Evolutionary conservation across 2,329 filamentous ascomycete genomes (phyloP).

Genomic region (Cladophialophora psammophila): DNA sequence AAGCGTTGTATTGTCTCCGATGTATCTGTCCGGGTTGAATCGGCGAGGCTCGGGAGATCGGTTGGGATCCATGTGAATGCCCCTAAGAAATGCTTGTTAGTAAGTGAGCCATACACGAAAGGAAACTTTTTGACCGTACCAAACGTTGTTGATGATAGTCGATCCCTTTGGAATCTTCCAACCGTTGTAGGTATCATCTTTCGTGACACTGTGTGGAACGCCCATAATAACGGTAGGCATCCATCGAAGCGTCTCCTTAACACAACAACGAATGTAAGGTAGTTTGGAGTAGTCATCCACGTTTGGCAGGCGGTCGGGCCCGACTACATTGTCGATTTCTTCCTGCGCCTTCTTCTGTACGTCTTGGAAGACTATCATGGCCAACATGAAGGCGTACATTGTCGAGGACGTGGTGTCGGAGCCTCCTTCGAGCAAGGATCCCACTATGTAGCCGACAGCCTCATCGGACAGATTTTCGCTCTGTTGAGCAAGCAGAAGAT

Average conservation of each 20-base stretch:
- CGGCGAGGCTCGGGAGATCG: conserved; percentile 41
- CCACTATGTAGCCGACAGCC: conserved; percentile 43
- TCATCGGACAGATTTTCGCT: conserved; percentile 35
- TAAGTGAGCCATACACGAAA: no score
- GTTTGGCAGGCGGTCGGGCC: conserved; percentile 54
- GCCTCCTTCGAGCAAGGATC: conserved; percentile 52
- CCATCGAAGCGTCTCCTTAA: conserved; percentile 66
- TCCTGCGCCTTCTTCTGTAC: conserved; percentile 56
- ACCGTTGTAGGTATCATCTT: conserved; percentile 38
- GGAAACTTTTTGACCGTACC: conserved; percentile 17
- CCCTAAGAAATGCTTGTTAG: neutral
- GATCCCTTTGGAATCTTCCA: conserved; percentile 38
- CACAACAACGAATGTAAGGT: conserved; percentile 61
- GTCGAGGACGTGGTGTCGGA: conserved; percentile 55
- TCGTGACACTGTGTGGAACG: conserved; percentile 36
- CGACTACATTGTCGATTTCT: conserved; percentile 60
- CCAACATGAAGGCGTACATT: conserved; percentile 55
- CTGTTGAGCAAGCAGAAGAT: conserved; percentile 32
- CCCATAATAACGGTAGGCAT: conserved; percentile 48
- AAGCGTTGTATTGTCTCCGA: conserved; percentile 41
- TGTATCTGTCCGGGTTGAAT: conserved; percentile 45
- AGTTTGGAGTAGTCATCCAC: conserved; percentile 58
- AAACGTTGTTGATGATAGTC: conserved; percentile 38
- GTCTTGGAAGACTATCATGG: conserved; percentile 59
- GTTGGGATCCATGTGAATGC: conserved; percentile 41